Evolutionary conservation across 1,284 basidiomycete species (phyloP).

Genomic region (Cryptococcus maquisensis): DNA sequence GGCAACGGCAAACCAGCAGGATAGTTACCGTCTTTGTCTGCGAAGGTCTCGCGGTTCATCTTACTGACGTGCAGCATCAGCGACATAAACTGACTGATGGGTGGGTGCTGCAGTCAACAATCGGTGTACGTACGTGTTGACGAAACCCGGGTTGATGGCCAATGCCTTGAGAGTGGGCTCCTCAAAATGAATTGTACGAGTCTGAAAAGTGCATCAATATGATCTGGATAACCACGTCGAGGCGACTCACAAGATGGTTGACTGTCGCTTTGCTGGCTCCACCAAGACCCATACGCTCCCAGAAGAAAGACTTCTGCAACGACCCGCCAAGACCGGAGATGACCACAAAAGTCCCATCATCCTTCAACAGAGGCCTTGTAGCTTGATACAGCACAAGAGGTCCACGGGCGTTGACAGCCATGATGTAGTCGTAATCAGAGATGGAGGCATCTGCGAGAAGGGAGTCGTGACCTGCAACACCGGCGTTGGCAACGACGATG

Average conservation of each 20-base stretch:
- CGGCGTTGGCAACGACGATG: constrained; percentile 23
- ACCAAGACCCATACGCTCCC: too few species aligned
- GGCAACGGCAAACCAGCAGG: too few species aligned
- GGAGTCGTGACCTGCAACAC: neutral
- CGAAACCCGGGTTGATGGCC: constrained; percentile 1
- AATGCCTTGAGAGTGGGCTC: constrained; percentile 3
- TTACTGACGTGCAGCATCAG: too few species aligned
- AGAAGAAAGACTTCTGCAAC: neutral
- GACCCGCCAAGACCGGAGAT: constrained; percentile 16
- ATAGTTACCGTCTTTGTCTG: too few species aligned
- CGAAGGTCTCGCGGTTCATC: too few species aligned
- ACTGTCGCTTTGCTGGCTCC: too few species aligned
- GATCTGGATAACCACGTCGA: too few species aligned
- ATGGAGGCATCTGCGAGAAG: too few species aligned
- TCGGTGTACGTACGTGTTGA: neutral
- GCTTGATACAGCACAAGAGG: constrained; percentile 23
- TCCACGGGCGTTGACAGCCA: constrained; percentile 13
- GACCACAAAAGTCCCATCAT: constrained; percentile 16
- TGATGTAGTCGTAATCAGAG: neutral
- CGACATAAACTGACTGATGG: too few species aligned
- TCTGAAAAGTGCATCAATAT: too few species aligned
- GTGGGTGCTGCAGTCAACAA: too few species aligned
- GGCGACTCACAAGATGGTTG: neutral
- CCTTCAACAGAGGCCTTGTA: constrained; percentile 6
- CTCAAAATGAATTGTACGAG: constrained; percentile 4